These are phyloP conservation scores for Solanum gracilifrons DNA, from an alignment of 257 asterid species.

Conservation along the genomic window DNA sequence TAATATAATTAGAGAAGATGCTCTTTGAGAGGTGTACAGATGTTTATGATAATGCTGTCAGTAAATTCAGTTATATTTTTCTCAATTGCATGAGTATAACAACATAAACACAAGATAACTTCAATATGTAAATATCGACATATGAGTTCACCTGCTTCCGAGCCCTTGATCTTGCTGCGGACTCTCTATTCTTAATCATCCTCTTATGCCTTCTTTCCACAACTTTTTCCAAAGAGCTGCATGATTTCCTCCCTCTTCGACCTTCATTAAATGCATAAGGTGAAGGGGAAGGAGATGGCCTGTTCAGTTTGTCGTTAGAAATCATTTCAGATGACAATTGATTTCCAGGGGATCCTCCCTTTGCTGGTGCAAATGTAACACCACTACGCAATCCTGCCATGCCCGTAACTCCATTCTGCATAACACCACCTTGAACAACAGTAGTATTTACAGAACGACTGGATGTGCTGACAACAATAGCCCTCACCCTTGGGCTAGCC, in stretches of 20 bases:
- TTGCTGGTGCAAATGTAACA: slow-evolving; percentile 18
- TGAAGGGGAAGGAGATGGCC: slow-evolving; percentile 49
- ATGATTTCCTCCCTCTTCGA: slow-evolving; percentile 32
- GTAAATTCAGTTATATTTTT: background rate
- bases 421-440: slow-evolving; percentile 21
- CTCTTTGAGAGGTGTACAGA: background rate
- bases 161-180: slow-evolving; percentile 42
- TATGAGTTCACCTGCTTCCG: slow-evolving; percentile 60
- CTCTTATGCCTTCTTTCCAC: slow-evolving; percentile 44
- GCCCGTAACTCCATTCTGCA: slow-evolving; percentile 29
- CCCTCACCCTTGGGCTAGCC: slow-evolving; percentile 28
- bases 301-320: slow-evolving; percentile 30
- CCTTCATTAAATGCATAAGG: slow-evolving; percentile 51
- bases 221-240: slow-evolving; percentile 29
- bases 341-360: slow-evolving; percentile 48
- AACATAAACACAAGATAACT: background rate
- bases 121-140: background rate
- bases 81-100: background rate
- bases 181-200: slow-evolving; percentile 44
- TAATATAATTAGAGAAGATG: background rate
- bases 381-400: slow-evolving; percentile 43
- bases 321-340: slow-evolving; percentile 8
- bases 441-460: slow-evolving; percentile 24
- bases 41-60: background rate
- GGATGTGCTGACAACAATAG: slow-evolving; percentile 20